Evolutionary conservation across 2,329 filamentous ascomycete genomes (phyloP).

Genomic region (Neopestalotiopsis sp.): DNA sequence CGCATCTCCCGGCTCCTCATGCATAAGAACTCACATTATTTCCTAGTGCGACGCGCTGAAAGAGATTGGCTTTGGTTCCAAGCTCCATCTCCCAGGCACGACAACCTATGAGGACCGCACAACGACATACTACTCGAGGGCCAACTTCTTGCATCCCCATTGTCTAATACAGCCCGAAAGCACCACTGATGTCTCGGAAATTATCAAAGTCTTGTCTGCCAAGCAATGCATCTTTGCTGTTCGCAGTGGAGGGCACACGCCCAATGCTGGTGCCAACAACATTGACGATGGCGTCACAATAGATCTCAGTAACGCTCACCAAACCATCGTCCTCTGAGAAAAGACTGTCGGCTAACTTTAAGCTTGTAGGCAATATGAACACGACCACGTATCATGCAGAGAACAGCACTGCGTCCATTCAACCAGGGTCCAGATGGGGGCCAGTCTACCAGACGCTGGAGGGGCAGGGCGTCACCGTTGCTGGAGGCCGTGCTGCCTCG

Average conservation of each 20-base stretch:
- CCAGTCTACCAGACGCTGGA: conserved; percentile 27
- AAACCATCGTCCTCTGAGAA: no score
- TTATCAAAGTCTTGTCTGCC: neutral
- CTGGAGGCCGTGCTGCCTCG: conserved; percentile 24
- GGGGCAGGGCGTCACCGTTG: conserved; percentile 20
- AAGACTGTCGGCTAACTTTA: neutral
- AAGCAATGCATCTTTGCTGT: conserved; percentile 38
- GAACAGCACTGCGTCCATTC: conserved; percentile 25
- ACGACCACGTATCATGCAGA: conserved; percentile 20
- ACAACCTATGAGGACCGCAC: neutral
- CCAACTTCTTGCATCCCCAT: neutral
- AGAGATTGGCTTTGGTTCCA: neutral
- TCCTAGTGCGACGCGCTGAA: neutral
- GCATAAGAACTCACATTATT: neutral
- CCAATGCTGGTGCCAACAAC: conserved; percentile 43
- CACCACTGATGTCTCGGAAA: neutral
- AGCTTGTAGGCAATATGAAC: conserved; percentile 23
- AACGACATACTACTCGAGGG: neutral
- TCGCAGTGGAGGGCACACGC: conserved; percentile 48
- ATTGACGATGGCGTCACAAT: conserved; percentile 48
- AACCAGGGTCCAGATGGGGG: conserved; percentile 27
- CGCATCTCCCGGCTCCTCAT: neutral
- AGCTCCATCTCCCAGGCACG: neutral
- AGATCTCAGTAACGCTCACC: conserved; percentile 31
- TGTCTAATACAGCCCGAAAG: conserved; percentile 4